Base-by-base conservation (phyloP, 768 basidiomycete species). In the Lactarius akahatsu region DNA sequence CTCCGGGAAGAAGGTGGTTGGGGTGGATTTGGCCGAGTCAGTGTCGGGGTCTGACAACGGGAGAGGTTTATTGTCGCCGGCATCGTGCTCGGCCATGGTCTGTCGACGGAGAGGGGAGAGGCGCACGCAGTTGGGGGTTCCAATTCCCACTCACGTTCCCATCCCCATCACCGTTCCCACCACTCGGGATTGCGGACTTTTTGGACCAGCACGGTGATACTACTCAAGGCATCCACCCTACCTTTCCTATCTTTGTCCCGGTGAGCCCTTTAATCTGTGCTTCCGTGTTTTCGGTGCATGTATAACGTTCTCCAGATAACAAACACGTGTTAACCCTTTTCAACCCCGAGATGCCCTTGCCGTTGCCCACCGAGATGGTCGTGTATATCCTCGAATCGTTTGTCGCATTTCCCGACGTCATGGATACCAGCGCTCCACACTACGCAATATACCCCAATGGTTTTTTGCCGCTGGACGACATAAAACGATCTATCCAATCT, bases 281-380 rank as follows among this genome's bases (percentile, higher is more conserved):
- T 13, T 26, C 23, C 23, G 23, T 26, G n/a, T 28, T n/a, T 50
- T 4, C n/a, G 10, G 47, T 13, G 45, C 11, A 11, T 23, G 47
- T 50, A 13, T 50, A 23, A 50, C 9, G n/a, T 50, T 52, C 45
- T 23, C 23, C 15, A 50, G 50, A 26, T 50, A 50, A 15, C 50
- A 11, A 40, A 66, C 65, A 58, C 62, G 66, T 63, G 66, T 59
- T 3, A 4, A 45, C 57, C 57, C 60, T 18, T 50, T 8, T 38
- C 45, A 15, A 23, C 57, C 18, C 15, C 20, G 15, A 50, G 20
- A 62, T 66, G 61, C 34, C 61, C 23, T 58, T 67, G 30, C 36
- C 58, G 9, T 47, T 63, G 26, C 66, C 66, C 26, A 52, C 59
- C 34, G 66, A 67, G 30, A 59, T 38, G 7, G 4, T 59, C 26